Evolutionary conservation across 208 protist genomes (phyloP).

Genomic region (Trypanosoma cruzi): DNA sequence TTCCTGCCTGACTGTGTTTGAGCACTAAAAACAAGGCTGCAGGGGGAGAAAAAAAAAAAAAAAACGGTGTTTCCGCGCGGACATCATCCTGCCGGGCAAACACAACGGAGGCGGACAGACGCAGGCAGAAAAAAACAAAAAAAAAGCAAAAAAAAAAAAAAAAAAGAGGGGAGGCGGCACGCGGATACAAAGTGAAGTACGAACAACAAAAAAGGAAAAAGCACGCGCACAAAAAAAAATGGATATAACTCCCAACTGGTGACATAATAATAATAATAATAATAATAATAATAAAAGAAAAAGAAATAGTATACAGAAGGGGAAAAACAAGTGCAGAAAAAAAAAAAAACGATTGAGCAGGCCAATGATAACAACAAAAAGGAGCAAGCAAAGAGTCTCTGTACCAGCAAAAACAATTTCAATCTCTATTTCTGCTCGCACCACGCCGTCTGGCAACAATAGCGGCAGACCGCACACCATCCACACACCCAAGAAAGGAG

Average conservation of each 20-base stretch:
- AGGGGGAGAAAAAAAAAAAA: conserved; percentile 7
- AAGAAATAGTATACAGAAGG: neutral
- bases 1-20: neutral
- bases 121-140: no score
- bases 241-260: no score
- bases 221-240: no score
- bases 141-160: neutral
- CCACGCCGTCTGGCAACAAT: neutral
- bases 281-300: no score
- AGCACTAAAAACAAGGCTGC: conserved; percentile 2
- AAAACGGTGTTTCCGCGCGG: neutral
- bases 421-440: neutral
- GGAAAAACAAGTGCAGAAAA: no score
- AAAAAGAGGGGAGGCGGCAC: neutral
- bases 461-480: conserved; percentile 8
- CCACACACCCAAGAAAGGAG: conserved; percentile 49
- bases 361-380: neutral
- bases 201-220: neutral
- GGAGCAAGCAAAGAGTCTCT: neutral
- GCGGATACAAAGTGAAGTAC: neutral
- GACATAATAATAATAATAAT: no score
- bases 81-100: neutral
- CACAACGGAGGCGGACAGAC: neutral
- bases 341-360: neutral
- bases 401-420: neutral